These are phyloP conservation scores for Zasmidium angulare DNA, from an alignment of 2,329 filamentous ascomycete species.

Conservation along the genomic window DNA sequence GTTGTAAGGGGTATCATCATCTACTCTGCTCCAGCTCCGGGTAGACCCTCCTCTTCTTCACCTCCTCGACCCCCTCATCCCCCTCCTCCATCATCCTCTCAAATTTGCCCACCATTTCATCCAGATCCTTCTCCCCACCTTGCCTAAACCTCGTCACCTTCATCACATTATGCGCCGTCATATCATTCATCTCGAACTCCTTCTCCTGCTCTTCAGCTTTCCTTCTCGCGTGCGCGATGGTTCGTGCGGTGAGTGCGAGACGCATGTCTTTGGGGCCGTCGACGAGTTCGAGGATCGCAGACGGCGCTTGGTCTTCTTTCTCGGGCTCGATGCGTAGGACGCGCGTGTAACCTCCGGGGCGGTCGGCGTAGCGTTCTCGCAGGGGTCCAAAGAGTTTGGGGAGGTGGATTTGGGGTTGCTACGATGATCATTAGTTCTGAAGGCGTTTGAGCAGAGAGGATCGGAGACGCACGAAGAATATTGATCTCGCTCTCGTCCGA, in stretches of 20 bases:
- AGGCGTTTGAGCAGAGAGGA: too few species aligned
- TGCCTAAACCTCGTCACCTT: constrained; percentile 80
- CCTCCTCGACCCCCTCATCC: constrained; percentile 34
- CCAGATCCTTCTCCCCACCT: constrained; percentile 66
- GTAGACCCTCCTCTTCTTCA: constrained; percentile 38
- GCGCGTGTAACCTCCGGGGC: constrained; percentile 91
- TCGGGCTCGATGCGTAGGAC: constrained; percentile 88
- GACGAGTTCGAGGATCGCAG: constrained; percentile 90
- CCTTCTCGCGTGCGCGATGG: constrained; percentile 59
- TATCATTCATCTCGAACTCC: constrained; percentile 61
- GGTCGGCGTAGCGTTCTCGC: constrained; percentile 71
- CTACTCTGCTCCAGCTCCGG: constrained; percentile 27
- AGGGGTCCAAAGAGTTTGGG: constrained; percentile 88
- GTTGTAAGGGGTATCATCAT: constrained; percentile 15
- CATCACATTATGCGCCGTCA: constrained; percentile 74
- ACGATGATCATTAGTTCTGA: neutral
- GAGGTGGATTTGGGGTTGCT: constrained; percentile 42
- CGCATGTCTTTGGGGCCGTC: constrained; percentile 92
- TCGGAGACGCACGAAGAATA: constrained; percentile 66
- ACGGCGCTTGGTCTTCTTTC: constrained; percentile 82
- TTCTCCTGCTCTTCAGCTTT: constrained; percentile 40
- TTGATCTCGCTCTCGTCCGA: constrained; percentile 69
- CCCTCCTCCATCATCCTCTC: constrained; percentile 35
- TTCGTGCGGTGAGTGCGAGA: constrained; percentile 88
- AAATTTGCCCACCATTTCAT: constrained; percentile 55